Base-by-base conservation (phyloP, 2,329 filamentous ascomycete genomes). In the Pleurostoma richardsiae region DNA sequence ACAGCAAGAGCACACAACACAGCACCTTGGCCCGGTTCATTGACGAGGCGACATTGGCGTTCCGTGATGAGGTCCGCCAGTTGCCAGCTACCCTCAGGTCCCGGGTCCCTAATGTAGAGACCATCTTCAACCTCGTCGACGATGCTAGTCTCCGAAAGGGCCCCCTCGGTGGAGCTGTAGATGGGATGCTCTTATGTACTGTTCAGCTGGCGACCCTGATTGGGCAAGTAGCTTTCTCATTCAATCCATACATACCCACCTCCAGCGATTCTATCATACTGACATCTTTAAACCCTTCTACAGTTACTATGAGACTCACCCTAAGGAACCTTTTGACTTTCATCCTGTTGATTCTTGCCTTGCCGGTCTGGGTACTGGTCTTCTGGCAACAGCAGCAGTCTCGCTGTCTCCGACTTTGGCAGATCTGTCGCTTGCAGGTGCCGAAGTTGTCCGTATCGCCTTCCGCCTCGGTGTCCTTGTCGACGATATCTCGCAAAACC, bases 401-500 rank as follows among this genome's bases (percentile, higher is more conserved):
- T 61, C 73, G 0, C 31, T 73, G 2, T 61, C 75, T 4, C 46
- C 57, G 1, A 61, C 56, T 0, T n/a, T 73, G 4, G 53, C 61
- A 0, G 69, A 74, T 26, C 39, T 78, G 1, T 56, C 69, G 3
- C 39, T 61, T 3, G 56, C 58, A n/a, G 74, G 71, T 5, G 70
- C 65, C 0, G 60, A 76, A 43, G 65, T 59, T 2, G 54, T 74
- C 2, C 61, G 70, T 1, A 31, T 66, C 2, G 70, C 75, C 2
- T 77, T 78, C 48, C 63, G 73, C 1, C 57, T 77, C 4, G 73
- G 73, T 1, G 54, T 75, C 3, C 54, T 64, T 4, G 72, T 77
- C 1, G 51, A 66, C n/a, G 57, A 60, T 3, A 57, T 74, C 1
- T 75, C 73, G 0, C 54, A 66, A 33, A 64, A 68, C 28, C 51